Base-by-base conservation (phyloP, 352 stramenopile genomes). In the Phytopythium montanum region DNA sequence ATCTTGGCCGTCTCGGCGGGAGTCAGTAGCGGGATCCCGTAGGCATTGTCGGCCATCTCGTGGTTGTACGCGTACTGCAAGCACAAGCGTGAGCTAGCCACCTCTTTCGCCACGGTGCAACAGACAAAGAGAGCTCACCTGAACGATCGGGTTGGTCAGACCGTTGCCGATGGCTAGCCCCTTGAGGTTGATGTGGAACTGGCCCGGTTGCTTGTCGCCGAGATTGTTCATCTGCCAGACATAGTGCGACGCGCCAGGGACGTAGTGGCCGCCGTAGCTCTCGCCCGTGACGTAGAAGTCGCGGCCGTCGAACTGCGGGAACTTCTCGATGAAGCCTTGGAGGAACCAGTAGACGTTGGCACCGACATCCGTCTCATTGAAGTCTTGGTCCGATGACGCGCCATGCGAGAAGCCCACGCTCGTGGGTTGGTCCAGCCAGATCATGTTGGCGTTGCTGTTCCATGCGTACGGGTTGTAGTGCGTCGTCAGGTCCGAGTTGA, bases 261-360 rank as follows among this genome's bases (percentile, higher is more conserved):
- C 72, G 56, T 79, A 86, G 58, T 86, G 76, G 12, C 76, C 76
- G 0, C 45, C 76, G 51, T 86, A 84, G 49, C 72, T 82, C 48
- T 88, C 76, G 16, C 79, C 76, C 6, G 75, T 70, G 33, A 88
- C 63, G 63, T 69, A 87, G 45, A 87, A 78, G 13, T 67, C 62
- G 2, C 77, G 75, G 21, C 62, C 64, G 2, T 70, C 36, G 25
- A 86, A 75, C 57, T 85, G 61, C 10, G 72, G 75, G 54, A 81
- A 72, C 19, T 76, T 72, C 1, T 73, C 56, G 5, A 85, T 44
- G 48, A 80, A 85, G 0, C 69, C 66, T 33, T 82, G 73, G 19
- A 88, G 46, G 31, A 87, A 88, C 50, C 56, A 72, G 54, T 73
- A 89, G 28, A 85, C 48, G 46, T 86, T 87, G 60, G 82, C 74